Conservation (phyloP, 179 eudicot genomes). For the Beta macrorhiza region DNA sequence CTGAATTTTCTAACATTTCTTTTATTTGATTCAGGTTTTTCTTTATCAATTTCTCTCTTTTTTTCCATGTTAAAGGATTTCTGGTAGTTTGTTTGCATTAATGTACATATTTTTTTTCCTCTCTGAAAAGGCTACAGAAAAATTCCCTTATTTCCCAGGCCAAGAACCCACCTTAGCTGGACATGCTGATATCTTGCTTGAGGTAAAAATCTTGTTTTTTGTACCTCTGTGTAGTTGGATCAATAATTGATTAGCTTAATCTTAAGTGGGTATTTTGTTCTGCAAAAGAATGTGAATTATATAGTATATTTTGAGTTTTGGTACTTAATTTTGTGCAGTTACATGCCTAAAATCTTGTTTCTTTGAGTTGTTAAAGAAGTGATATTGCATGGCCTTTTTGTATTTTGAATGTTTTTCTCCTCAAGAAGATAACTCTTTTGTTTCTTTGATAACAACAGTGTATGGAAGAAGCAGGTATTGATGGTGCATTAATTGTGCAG, state of each 20-base stretch:
- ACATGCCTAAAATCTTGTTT: neutral
- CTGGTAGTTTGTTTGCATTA: neutral
- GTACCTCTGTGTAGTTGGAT: neutral
- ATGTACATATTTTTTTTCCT: neutral
- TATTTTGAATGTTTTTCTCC: too few species aligned
- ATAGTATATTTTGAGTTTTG: neutral
- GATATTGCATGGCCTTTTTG: too few species aligned
- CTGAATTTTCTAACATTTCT: neutral
- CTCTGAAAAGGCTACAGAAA: slow-evolving; percentile 56
- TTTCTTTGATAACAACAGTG: slow-evolving; percentile 35
- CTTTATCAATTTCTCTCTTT: too few species aligned
- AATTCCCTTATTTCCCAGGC: slow-evolving; percentile 81
- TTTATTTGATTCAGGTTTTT: neutral
- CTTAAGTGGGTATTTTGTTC: neutral
- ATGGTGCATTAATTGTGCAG: slow-evolving; percentile 90
- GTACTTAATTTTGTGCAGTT: neutral
- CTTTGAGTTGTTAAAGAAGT: neutral
- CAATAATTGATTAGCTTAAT: neutral
- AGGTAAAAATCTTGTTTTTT: slow-evolving; percentile 41
- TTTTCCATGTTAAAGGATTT: too few species aligned
- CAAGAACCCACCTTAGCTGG: slow-evolving; percentile 79
- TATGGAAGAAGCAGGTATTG: slow-evolving; percentile 79
- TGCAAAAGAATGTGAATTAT: slow-evolving; percentile 12
- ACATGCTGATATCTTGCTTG: slow-evolving; percentile 65
- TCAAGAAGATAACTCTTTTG: too few species aligned